These are phyloP conservation scores for Pseudogymnoascus sp. DNA, from an alignment of 2,329 filamentous ascomycete species.

Conservation along the genomic window DNA sequence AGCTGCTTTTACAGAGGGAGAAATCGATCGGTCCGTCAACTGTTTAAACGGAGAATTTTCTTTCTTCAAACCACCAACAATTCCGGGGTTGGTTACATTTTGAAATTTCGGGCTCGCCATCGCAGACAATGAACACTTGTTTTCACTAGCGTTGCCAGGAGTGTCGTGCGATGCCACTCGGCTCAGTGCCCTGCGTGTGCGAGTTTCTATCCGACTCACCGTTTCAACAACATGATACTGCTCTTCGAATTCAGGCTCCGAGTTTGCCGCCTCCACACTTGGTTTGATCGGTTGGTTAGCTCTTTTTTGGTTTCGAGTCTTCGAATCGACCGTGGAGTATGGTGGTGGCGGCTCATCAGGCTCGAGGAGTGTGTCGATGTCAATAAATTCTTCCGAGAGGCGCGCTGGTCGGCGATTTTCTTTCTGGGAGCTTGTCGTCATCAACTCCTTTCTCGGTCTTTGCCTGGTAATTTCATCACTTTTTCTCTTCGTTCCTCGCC, in stretches of 20 bases:
- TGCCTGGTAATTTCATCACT: conserved; percentile 27
- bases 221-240: conserved; percentile 24
- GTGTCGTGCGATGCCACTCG: conserved; percentile 19
- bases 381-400: conserved; percentile 26
- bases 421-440: conserved; percentile 10
- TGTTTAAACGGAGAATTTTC: conserved; percentile 5
- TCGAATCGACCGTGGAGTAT: neutral
- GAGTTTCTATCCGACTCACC: conserved; percentile 24
- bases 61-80: neutral
- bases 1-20: conserved; percentile 10
- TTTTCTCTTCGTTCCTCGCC: conserved; percentile 29
- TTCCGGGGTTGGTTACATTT: neutral
- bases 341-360: neutral
- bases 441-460: conserved; percentile 15
- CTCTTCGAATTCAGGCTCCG: conserved; percentile 10
- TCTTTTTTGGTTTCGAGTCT: neutral
- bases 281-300: conserved; percentile 16
- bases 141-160: neutral
- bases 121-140: neutral
- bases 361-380: conserved; percentile 26
- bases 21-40: neutral
- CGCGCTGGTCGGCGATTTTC: conserved; percentile 10
- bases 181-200: conserved; percentile 25
- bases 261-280: conserved; percentile 4
- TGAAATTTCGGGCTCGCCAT: conserved; percentile 1